A percentile compares a stretch with the other conserved stretches of the same genome.
Conservation (phyloP, 2,329 filamentous ascomycete species). For the Penicillium sp. region DNA sequence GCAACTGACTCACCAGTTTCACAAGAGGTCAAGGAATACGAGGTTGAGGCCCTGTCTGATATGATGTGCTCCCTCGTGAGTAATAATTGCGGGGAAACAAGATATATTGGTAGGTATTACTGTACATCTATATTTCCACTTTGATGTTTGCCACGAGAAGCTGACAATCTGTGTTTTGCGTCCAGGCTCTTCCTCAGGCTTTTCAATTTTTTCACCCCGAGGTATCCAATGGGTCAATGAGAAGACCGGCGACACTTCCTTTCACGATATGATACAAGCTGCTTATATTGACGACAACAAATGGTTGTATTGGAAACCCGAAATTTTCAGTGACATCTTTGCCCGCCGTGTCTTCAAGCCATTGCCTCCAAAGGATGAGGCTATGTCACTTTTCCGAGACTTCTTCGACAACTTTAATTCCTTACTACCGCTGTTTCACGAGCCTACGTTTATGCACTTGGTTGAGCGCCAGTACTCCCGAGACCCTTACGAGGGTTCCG, state of each 20-base stretch:
- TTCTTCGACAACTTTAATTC: slow-evolving; percentile 99
- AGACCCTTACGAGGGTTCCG: slow-evolving; percentile 89
- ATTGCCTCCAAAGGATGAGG: slow-evolving; percentile 80
- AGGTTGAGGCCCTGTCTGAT: slow-evolving; percentile 85
- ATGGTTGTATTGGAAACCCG: slow-evolving; percentile 97
- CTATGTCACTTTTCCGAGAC: slow-evolving; percentile 81
- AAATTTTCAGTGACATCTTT: slow-evolving; percentile 92
- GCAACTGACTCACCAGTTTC: slow-evolving; percentile 53
- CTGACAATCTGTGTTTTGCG: neutral
- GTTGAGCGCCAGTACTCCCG: slow-evolving; percentile 90
- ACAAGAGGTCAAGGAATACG: slow-evolving; percentile 55
- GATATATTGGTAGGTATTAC: slow-evolving; percentile 76
- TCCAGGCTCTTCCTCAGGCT: slow-evolving; percentile 87
- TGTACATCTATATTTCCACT: slow-evolving; percentile 18
- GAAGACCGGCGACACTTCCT: slow-evolving; percentile 92
- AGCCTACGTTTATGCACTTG: slow-evolving; percentile 96
- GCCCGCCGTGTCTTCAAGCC: slow-evolving; percentile 76
- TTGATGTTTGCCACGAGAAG: neutral
- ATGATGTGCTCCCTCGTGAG: slow-evolving; percentile 99
- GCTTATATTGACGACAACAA: slow-evolving; percentile 92
- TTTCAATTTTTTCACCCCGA: slow-evolving; percentile 97
- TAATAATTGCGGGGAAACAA: slow-evolving; percentile 88
- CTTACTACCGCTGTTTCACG: slow-evolving; percentile 96
- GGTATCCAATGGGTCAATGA: slow-evolving; percentile 98
- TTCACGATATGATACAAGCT: slow-evolving; percentile 89